phyloP scores from a whole-genome alignment of 129 eudicot species.

The Chrysanthemum seticuspe region DNA sequence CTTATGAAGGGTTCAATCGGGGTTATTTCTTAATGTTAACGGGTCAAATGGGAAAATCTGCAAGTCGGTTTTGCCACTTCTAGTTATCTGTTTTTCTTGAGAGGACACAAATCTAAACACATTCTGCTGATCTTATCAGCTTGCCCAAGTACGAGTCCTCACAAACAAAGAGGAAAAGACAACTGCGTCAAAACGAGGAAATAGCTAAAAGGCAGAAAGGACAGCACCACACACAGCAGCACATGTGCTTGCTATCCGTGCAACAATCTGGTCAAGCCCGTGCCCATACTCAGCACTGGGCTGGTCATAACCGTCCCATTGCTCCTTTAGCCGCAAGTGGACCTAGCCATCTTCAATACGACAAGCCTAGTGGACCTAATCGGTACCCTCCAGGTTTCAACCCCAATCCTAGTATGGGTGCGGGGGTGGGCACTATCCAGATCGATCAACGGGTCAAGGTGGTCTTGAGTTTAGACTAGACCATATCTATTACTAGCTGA shows the following conservation, averaged over 20 bases:
- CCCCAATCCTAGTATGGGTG: conserved; percentile 34
- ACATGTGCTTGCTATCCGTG: conserved; percentile 63
- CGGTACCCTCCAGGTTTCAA: conserved; percentile 66
- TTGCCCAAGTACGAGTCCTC: conserved; percentile 81
- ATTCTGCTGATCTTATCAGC: conserved; percentile 32
- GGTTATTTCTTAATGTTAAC: too few relatives aligned
- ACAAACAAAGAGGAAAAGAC: conserved; percentile 84
- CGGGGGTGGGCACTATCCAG: conserved; percentile 57
- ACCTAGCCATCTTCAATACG: conserved; percentile 63
- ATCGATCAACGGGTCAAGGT: conserved; percentile 61
- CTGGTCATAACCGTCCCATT: conserved; percentile 48
- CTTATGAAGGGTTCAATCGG: too few relatives aligned
- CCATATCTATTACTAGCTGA: conserved; percentile 60
- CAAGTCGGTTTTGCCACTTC: too few relatives aligned
- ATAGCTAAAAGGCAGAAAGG: conserved; percentile 69
- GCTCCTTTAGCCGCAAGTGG: conserved; percentile 48
- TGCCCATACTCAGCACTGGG: conserved; percentile 47
- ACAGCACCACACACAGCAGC: conserved; percentile 30
- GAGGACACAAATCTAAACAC: not conserved
- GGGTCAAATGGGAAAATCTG: too few relatives aligned
- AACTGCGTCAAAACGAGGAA: conserved; percentile 74
- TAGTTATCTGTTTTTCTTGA: too few relatives aligned
- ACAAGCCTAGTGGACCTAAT: conserved; percentile 69
- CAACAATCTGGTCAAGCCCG: conserved; percentile 54
- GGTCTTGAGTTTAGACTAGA: conserved; percentile 47